Conservation (phyloP, 1,284 basidiomycete species). For the Sparassis latifolia region DNA sequence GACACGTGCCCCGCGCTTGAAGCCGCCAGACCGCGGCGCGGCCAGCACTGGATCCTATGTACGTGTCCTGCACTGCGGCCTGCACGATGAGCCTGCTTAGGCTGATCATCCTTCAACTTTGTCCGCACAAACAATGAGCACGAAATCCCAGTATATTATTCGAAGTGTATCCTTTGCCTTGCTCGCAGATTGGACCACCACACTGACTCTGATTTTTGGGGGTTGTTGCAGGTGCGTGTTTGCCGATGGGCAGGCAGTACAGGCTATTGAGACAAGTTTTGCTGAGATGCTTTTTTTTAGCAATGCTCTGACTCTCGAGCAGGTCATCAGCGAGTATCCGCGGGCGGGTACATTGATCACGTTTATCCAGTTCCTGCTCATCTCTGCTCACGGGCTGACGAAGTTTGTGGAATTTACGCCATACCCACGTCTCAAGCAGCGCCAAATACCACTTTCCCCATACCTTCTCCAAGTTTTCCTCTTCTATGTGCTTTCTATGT, state of each 20-base stretch:
- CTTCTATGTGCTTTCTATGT: conserved; percentile 74
- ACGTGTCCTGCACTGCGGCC: too few species aligned
- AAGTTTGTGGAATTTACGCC: conserved; percentile 39
- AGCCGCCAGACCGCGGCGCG: too few species aligned
- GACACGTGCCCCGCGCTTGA: too few species aligned
- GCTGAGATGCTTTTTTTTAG: conserved; percentile 25
- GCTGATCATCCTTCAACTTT: too few species aligned
- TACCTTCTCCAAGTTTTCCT: conserved; percentile 82
- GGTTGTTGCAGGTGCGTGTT: conserved; percentile 52
- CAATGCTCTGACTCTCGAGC: conserved; percentile 69
- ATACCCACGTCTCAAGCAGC: conserved; percentile 44
- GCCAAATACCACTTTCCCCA: conserved; percentile 66
- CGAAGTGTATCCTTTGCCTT: conserved; percentile 18
- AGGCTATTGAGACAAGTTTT: too few species aligned
- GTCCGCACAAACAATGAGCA: too few species aligned
- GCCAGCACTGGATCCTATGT: too few species aligned
- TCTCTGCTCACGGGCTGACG: conserved; percentile 65
- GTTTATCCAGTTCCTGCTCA: conserved; percentile 75
- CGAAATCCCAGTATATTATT: conserved; percentile 2
- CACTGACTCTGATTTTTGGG: conserved; percentile 45
- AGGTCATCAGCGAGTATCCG: conserved; percentile 57
- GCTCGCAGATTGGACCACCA: conserved; percentile 36
- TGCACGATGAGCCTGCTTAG: too few species aligned
- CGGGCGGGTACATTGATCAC: conserved; percentile 75
- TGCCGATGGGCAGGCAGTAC: background rate